Evolutionary conservation across 805 yeast genomes (phyloP).

Genomic region (Citeromyces nyonsensis): DNA sequence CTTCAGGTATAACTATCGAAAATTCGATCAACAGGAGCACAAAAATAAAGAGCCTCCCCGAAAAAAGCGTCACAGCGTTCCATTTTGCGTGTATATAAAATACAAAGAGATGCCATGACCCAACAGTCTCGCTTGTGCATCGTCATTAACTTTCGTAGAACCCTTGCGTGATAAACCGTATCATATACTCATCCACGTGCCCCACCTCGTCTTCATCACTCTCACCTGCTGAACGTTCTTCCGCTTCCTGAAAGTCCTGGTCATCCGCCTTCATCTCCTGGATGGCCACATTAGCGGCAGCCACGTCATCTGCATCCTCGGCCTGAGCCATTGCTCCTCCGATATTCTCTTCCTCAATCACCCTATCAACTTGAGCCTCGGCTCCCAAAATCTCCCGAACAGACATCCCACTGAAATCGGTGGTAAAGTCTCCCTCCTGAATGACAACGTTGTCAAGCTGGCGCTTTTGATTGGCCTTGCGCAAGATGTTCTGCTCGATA

Average conservation of each 20-base stretch:
- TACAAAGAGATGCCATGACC: no score
- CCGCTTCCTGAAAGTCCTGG: conserved; percentile 60
- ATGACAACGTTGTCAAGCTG: conserved; percentile 89
- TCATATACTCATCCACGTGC: conserved; percentile 94
- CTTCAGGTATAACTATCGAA: no score
- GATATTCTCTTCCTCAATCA: conserved; percentile 26
- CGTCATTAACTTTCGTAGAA: conserved; percentile 28
- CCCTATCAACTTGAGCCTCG: conserved; percentile 17
- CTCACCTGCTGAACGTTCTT: conserved; percentile 8
- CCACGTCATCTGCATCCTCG: conserved; percentile 84
- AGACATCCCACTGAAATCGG: conserved; percentile 87
- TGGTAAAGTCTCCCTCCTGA: conserved; percentile 96
- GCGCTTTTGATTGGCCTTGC: conserved; percentile 88
- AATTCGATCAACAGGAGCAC: no score
- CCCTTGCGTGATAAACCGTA: conserved; percentile 77
- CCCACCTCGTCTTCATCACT: conserved; percentile 53
- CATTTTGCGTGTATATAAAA: no score
- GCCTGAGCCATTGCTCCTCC: conserved; percentile 61
- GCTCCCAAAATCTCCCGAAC: conserved; percentile 76
- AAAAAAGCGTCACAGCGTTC: no score
- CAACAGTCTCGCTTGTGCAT: no score
- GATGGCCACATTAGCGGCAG: conserved; percentile 83
- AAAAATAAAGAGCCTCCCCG: no score
- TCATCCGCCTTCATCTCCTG: conserved; percentile 72
- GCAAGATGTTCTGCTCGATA: conserved; percentile 86